phyloP scores from a whole-genome alignment of 2,329 filamentous ascomycete species.

The Thelonectria olida region DNA sequence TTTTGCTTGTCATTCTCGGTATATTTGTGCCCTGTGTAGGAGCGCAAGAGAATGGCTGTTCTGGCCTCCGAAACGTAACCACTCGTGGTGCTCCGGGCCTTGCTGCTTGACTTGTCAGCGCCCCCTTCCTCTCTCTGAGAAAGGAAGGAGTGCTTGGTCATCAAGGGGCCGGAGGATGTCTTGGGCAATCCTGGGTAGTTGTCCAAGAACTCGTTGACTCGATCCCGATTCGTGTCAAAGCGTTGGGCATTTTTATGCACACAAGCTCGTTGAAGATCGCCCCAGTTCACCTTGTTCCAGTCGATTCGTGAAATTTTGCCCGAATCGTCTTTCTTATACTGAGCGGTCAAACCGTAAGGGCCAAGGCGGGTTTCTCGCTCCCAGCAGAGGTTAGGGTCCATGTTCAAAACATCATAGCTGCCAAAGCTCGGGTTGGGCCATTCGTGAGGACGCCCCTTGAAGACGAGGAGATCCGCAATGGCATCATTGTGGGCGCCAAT shows the following conservation, averaged over 20 bases:
- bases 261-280: constrained; percentile 73
- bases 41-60: constrained; percentile 79
- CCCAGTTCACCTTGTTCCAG: constrained; percentile 77
- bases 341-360: constrained; percentile 66
- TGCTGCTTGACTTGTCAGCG: background rate
- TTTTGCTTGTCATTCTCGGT: constrained; percentile 82
- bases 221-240: constrained; percentile 57
- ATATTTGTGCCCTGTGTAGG: constrained; percentile 79
- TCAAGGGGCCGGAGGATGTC: constrained; percentile 23
- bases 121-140: constrained; percentile 19
- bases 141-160: constrained; percentile 19
- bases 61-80: constrained; percentile 56
- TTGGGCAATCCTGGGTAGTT: constrained; percentile 50
- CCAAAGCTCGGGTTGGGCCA: constrained; percentile 72
- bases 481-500: constrained; percentile 69
- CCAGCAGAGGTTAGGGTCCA: constrained; percentile 72
- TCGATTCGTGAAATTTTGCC: constrained; percentile 52
- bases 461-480: constrained; percentile 70
- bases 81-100: constrained; percentile 21
- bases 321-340: constrained; percentile 54
- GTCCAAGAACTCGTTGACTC: constrained; percentile 54
- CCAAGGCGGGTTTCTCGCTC: constrained; percentile 76
- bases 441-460: constrained; percentile 65
- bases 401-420: constrained; percentile 66
- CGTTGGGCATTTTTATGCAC: constrained; percentile 72